phyloP scores from a whole-genome alignment of 768 basidiomycete species.

The Neoboletus magnificus region DNA sequence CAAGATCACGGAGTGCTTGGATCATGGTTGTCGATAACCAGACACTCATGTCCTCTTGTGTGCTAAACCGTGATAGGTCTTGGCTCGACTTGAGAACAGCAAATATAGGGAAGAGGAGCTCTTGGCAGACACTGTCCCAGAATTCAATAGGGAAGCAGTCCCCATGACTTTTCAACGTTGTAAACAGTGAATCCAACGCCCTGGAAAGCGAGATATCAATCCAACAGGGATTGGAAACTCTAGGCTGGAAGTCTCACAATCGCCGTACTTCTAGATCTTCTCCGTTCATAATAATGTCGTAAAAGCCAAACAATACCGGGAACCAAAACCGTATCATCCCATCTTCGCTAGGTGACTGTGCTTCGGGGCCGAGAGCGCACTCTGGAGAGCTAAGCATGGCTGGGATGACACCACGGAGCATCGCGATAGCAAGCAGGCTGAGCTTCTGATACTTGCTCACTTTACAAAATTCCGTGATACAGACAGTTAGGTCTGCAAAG shows the following conservation, averaged over 20 bases:
- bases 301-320: constrained; percentile 95
- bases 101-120: constrained; percentile 97
- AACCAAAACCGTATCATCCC: constrained; percentile 97
- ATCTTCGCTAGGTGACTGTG: constrained; percentile 57
- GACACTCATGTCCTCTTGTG: constrained; percentile 98
- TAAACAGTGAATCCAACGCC: constrained; percentile 94
- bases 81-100: constrained; percentile 91
- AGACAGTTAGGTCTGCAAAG: constrained; percentile 93
- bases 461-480: constrained; percentile 99
- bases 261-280: constrained; percentile 97
- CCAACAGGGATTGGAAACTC: not conserved
- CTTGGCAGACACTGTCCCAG: constrained; percentile 97
- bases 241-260: constrained; percentile 57
- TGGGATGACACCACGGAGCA: constrained; percentile 90
- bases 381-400: constrained; percentile 87
- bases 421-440: constrained; percentile 91
- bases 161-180: constrained; percentile 89
- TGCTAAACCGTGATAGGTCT: constrained; percentile 88
- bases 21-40: constrained; percentile 99
- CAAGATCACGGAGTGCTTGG: constrained; percentile 90
- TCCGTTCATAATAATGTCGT: constrained; percentile 99
- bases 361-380: constrained; percentile 40
- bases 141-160: constrained; percentile 83
- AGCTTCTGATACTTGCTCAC: constrained; percentile 99
- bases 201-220: constrained; percentile 39